Evolutionary conservation across 768 basidiomycete species (phyloP), one percentile per base, ranked within the genome.

Genomic region (Suillus variegatus): DNA sequence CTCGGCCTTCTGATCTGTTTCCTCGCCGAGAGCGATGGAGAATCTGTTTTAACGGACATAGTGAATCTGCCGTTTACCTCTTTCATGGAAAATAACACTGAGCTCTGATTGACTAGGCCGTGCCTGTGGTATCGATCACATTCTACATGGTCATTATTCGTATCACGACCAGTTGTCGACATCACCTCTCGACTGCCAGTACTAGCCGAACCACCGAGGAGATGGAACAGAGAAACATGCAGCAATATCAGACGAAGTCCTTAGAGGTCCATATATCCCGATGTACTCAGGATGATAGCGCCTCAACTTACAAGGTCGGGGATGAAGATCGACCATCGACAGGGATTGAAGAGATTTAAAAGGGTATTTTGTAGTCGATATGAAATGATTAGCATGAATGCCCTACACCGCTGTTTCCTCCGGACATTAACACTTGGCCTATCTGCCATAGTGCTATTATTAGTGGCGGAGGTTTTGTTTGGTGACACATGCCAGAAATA

Each of bases 1-100:
- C 38, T 66, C 40, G 25, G 54, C 62, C 20, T 52, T 28, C 62
- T 66, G 7, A 22, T 66, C 7, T 63, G 65, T 35, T 66, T 66
- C 41, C 5, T 55, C 20, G 13, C 20, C 20, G 10, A 2, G 12
- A 55, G 1, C 35, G 43, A n/a, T 20, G 64, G 64, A 28, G 49
- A 65, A 32, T 62, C 49, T 43, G 51, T 65, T 52, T 14, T 65
- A 18, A 38, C 49, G 9, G 64, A 65, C 35, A 62, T 65, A 40
- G 64, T 55, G 32, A 55, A n/a, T 35, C 6, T 3, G 20, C 32
- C 20, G 12, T 55, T 55, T n/a, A 55, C 20, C 10, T 32, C 20
- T 55, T 35, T 20, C 0, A 35, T 55, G 18, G n/a, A 10, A 35
- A n/a, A n/a, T 1, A 52, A 28, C 16, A 7, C 32, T 55, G 54